A percentile compares a stretch with the other conserved stretches of the same genome.
Evolutionary conservation across 2,329 filamentous ascomycete species (phyloP).

Genomic region (Rhynchosporium graminicola): DNA sequence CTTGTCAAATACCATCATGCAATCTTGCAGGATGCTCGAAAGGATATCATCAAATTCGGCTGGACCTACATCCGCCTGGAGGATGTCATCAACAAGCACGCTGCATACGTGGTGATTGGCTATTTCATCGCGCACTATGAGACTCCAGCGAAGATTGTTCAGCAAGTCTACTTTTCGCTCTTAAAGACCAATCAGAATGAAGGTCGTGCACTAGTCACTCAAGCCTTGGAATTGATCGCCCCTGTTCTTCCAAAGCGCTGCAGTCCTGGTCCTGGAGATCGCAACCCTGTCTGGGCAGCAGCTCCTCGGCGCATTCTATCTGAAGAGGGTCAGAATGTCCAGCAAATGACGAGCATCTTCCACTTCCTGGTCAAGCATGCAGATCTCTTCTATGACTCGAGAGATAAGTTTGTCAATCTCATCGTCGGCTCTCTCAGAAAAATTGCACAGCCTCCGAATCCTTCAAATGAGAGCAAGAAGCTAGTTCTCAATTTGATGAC

Average conservation of each 20-base stretch:
- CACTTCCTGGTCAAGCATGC: constrained; percentile 93
- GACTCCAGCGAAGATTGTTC: constrained; percentile 92
- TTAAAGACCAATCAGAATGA: constrained; percentile 94
- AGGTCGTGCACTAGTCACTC: constrained; percentile 86
- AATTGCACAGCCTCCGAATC: constrained; percentile 78
- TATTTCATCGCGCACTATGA: constrained; percentile 99
- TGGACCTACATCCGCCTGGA: constrained; percentile 99
- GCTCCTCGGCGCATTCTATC: constrained; percentile 87
- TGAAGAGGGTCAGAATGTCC: constrained; percentile 91
- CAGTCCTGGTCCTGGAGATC: constrained; percentile 64
- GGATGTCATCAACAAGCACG: constrained; percentile 98
- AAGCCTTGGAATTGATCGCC: constrained; percentile 92
- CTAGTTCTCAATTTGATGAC: constrained; percentile 88
- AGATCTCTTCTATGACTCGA: constrained; percentile 89
- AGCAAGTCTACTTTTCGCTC: constrained; percentile 90
- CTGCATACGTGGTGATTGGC: constrained; percentile 92
- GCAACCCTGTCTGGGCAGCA: constrained; percentile 83
- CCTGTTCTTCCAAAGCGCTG: constrained; percentile 88
- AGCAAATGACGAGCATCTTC: constrained; percentile 96
- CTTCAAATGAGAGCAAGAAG: constrained; percentile 89
- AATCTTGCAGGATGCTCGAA: constrained; percentile 85
- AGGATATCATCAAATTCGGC: constrained; percentile 98
- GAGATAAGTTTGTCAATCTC: constrained; percentile 85
- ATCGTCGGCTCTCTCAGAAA: constrained; percentile 90
- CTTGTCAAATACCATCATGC: constrained; percentile 92